A percentile compares a stretch with the other conserved stretches of the same genome.
Evolutionary conservation across 1,139 yeast species (phyloP).

Genomic region (Spencermartinsiella ligniputridi): DNA sequence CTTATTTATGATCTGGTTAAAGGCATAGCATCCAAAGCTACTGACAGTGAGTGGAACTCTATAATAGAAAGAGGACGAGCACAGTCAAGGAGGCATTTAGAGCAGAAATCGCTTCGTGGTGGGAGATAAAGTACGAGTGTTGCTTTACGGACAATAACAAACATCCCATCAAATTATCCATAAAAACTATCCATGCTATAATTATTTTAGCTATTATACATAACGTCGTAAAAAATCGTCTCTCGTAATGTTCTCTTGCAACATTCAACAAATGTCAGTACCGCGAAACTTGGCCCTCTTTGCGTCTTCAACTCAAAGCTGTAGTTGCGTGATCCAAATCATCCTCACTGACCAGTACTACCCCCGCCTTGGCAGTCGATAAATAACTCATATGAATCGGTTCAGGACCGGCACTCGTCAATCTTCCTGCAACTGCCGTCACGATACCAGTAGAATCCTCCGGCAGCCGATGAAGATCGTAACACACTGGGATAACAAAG

Average conservation of each 20-base stretch:
- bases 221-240: background rate
- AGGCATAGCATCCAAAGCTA: constrained; percentile 35
- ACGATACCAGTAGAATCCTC: constrained; percentile 64
- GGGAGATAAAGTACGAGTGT: too few species aligned
- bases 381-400: constrained; percentile 52
- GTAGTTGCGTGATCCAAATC: constrained; percentile 31
- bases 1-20: constrained; percentile 46
- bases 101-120: background rate
- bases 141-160: too few species aligned
- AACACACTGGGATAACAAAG: constrained; percentile 50
- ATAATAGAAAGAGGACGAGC: constrained; percentile 33
- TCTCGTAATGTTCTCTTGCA: too few species aligned
- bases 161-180: too few species aligned
- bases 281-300: too few species aligned
- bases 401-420: constrained; percentile 32
- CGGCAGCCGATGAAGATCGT: constrained; percentile 54
- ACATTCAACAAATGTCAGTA: too few species aligned
- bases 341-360: constrained; percentile 57
- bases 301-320: constrained; percentile 12
- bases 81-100: background rate
- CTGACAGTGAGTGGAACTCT: constrained; percentile 46
- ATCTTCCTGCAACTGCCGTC: constrained; percentile 57
- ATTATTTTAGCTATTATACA: background rate
- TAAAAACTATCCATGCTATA: too few species aligned
- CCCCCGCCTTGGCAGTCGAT: constrained; percentile 59